Conservation (phyloP, 768 basidiomycete species). For the Baorangia bicolor region DNA sequence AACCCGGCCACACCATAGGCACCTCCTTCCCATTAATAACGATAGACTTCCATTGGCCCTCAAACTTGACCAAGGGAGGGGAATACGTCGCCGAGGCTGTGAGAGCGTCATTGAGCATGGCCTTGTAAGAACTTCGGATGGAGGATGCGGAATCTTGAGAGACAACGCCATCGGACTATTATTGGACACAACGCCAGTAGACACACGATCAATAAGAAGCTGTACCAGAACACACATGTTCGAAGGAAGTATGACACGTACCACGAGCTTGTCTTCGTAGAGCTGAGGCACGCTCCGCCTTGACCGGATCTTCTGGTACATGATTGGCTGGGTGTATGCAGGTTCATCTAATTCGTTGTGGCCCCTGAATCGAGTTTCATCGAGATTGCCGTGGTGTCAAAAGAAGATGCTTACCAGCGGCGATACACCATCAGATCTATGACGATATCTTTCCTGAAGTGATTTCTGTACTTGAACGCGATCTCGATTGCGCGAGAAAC, state of each 20-base stretch:
- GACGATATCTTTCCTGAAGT: conserved; percentile 90
- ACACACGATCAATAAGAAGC: background rate
- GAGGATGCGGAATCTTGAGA: conserved; percentile 45
- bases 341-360: conserved; percentile 91
- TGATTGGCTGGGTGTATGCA: conserved; percentile 81
- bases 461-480: conserved; percentile 84
- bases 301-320: conserved; percentile 86
- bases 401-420: conserved; percentile 52
- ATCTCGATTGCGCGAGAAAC: conserved; percentile 82
- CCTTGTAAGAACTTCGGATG: conserved; percentile 58
- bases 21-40: conserved; percentile 12
- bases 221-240: background rate
- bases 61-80: conserved; percentile 54
- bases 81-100: conserved; percentile 44
- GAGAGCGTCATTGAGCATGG: conserved; percentile 63
- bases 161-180: conserved; percentile 39
- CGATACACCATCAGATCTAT: conserved; percentile 89
- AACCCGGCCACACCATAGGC: conserved; percentile 57
- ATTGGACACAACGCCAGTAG: background rate
- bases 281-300: conserved; percentile 75
- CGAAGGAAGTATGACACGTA: conserved; percentile 34
- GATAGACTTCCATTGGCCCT: conserved; percentile 61
- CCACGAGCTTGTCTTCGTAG: conserved; percentile 78
- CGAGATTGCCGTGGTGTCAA: background rate
- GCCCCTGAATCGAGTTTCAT: conserved; percentile 46